These are phyloP conservation scores for Cicer bijugum DNA, from an alignment of 306 rosid genomes.

Conservation along the genomic window DNA sequence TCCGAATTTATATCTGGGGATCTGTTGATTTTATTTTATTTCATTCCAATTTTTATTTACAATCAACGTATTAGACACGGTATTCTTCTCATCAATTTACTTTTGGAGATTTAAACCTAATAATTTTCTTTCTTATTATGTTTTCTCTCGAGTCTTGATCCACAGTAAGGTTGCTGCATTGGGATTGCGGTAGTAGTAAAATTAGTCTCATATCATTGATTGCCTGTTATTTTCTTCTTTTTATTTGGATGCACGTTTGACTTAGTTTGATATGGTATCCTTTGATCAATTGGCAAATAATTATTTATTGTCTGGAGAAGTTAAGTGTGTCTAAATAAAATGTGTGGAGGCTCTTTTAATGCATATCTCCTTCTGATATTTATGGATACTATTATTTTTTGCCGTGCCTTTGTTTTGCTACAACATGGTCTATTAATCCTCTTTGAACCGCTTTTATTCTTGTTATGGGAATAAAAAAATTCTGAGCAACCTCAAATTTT, in stretches of 20 bases:
- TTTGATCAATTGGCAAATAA: neutral
- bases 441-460: constrained; percentile 20
- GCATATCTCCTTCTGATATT: constrained; percentile 10
- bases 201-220: neutral
- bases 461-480: constrained; percentile 24
- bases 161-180: neutral
- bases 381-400: neutral
- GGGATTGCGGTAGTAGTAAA: neutral
- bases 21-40: constrained; percentile 34
- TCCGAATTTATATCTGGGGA: constrained; percentile 37
- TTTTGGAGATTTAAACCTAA: constrained; percentile 14
- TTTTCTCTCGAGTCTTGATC: neutral
- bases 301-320: constrained; percentile 1
- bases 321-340: constrained; percentile 25
- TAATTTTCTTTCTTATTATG: constrained; percentile 17
- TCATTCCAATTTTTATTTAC: constrained; percentile 15
- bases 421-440: constrained; percentile 20
- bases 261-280: constrained; percentile 18
- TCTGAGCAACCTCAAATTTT: constrained; percentile 41
- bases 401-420: constrained; percentile 5
- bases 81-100: constrained; percentile 35
- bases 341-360: constrained; percentile 25
- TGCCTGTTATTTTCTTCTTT: constrained; percentile 14
- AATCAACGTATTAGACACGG: constrained; percentile 6
- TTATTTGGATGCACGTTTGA: constrained; percentile 5